Conservation (phyloP, 2,329 filamentous ascomycete species). For the Fusarium keratoplasticum region DNA sequence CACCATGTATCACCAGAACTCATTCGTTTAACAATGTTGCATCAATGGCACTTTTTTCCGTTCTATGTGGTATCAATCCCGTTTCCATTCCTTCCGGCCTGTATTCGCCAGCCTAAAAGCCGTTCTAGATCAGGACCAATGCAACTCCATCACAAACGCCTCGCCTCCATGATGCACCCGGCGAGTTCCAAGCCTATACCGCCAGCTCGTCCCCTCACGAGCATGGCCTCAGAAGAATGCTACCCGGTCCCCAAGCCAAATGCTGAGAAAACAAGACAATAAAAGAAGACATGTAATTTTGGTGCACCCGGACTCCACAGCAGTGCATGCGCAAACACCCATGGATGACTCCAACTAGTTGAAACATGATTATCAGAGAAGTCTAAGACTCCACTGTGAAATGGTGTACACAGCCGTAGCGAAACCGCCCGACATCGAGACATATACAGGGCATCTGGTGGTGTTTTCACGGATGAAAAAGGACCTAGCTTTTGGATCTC, state of each 20-base stretch:
- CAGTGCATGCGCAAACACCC: conserved; percentile 1
- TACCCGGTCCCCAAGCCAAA: background rate
- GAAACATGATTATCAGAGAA: conserved; percentile 3
- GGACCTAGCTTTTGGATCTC: conserved; percentile 42
- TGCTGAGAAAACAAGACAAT: conserved; percentile 3
- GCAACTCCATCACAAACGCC: conserved; percentile 23
- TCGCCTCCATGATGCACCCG: conserved; percentile 9
- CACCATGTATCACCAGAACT: background rate
- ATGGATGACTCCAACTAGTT: background rate
- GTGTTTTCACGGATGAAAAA: conserved; percentile 16
- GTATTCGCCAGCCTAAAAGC: conserved; percentile 3
- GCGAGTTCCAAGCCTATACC: background rate
- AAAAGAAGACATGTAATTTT: conserved; percentile 3
- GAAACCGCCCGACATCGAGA: conserved; percentile 1
- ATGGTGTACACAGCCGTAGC: conserved; percentile 10
- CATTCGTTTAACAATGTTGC: background rate
- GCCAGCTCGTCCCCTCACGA: background rate
- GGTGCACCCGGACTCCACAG: conserved; percentile 22
- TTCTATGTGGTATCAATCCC: conserved; percentile 24
- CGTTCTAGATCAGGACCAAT: background rate
- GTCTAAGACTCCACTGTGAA: background rate
- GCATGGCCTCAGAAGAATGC: background rate
- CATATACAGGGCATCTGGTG: conserved; percentile 13
- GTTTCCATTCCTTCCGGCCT: background rate
- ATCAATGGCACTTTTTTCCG: conserved; percentile 20